A percentile compares a stretch with the other conserved stretches of the same genome.
Evolutionary conservation across 495 filamentous ascomycete genomes (phyloP).

Genomic region (Xylaria nigripes): DNA sequence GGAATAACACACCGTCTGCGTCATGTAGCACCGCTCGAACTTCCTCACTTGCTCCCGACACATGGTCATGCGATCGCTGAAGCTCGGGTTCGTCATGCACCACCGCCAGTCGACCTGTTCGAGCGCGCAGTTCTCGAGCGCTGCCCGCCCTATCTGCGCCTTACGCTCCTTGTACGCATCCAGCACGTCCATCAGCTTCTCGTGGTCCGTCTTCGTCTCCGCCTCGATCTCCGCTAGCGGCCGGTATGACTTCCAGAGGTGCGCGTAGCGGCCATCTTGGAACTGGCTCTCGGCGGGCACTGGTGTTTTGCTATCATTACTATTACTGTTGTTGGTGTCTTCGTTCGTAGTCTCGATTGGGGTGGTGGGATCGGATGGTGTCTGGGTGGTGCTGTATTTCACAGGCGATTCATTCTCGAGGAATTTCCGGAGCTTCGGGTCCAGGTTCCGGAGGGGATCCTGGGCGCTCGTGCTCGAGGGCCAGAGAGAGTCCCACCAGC

Average conservation of each 20-base stretch:
- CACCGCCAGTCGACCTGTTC: conserved; percentile 68
- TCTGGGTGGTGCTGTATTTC: conserved; percentile 48
- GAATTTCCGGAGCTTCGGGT: conserved; percentile 76
- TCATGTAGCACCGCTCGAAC: conserved; percentile 74
- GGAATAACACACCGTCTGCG: conserved; percentile 57
- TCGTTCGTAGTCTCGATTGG: not conserved
- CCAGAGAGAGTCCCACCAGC: conserved; percentile 57
- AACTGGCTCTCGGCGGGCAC: conserved; percentile 37
- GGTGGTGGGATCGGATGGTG: conserved; percentile 11
- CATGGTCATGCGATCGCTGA: conserved; percentile 55
- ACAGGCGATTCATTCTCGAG: conserved; percentile 74
- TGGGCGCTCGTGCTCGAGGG: conserved; percentile 32
- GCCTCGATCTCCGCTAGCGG: conserved; percentile 56
- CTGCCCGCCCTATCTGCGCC: conserved; percentile 65
- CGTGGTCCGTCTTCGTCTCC: conserved; percentile 57
- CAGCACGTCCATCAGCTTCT: conserved; percentile 65
- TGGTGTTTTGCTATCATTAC: not conserved
- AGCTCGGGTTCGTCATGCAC: conserved; percentile 64
- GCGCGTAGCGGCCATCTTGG: conserved; percentile 81
- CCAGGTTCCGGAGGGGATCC: conserved; percentile 74
- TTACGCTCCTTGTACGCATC: conserved; percentile 78
- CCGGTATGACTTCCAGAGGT: conserved; percentile 86
- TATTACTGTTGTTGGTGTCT: not conserved
- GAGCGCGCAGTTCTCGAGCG: conserved; percentile 86
- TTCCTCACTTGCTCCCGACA: conserved; percentile 61